Base-by-base conservation (phyloP, 2,329 filamentous ascomycete genomes). In the Laburnicola sp. region DNA sequence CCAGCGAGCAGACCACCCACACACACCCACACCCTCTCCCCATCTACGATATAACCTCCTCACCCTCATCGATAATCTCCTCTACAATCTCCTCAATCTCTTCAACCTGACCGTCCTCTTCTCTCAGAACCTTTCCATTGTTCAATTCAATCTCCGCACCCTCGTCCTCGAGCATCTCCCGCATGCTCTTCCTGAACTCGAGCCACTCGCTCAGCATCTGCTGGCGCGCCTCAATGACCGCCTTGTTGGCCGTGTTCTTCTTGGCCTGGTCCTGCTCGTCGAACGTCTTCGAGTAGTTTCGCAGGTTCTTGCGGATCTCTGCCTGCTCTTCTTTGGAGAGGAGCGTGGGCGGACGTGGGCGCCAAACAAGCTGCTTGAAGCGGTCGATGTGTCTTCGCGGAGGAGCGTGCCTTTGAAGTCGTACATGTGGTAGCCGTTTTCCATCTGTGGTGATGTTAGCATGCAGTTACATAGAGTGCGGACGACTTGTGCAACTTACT, bases 361-460 rank as follows among this genome's bases (percentile, higher is more conserved):
- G 88, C 94, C 94, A 99, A 57, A 89, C 76, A 77, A 92, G 90
- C 76, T 99, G 94, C 84, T 97, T 97, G 84, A 99, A 97, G 76
- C 95, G 95, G 62, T 99, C 94, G 52, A 96, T 82, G 45, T 86
- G 87, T 97, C 90, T 77, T 99, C 95, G 52, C 91, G 87, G 48
- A 99, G 85, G 48, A 88, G 83, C 65, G 89, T 87, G 59, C 94
- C 95, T 74, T 86, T 89, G 84, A 99, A 99, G 73, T 96, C 92
- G 82, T 97, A 97, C 56, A 99, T 79, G 75, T 97, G 93, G 81
- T 96, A 99, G 58, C 94, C 94, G 73, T 97, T 99, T 81, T 99
- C 94, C 91, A 97, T 96, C 90, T 96, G 69, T 42, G 30, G 30
- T 26, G 28, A 39, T 48, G 51, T 65, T 55, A 66, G 59, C 38